Base-by-base conservation (phyloP, 1,284 basidiomycete species). In the Sporisorium graminicola region DNA sequence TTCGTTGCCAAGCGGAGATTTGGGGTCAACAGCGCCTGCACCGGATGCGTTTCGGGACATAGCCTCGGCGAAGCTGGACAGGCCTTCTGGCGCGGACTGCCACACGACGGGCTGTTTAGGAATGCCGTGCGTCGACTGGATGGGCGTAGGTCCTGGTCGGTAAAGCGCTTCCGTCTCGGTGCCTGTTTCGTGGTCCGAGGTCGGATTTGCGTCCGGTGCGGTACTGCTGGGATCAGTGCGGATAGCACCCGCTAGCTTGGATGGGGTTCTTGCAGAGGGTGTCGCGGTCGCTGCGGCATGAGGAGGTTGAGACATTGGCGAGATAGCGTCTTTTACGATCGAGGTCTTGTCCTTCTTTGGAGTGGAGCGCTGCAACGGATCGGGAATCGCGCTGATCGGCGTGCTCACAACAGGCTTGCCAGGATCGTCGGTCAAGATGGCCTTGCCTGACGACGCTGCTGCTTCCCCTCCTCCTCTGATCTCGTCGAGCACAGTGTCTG, bases 91-190 rank as follows among this genome's bases (percentile, higher is more conserved):
- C 2, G 73, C 76, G 9, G 76, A 80, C 27, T 77, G 69, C 76
- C 78, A 80, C 9, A 69, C 62, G 13, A 52, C 9, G 13, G 78
- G 75, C 20, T 63, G 46, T 22, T 62, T 62, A 13, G 65, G 24
- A 8, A 40, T 49, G 18, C 63, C 46, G 29, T 60, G 53, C 3
- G 44, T 52, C 37, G 62, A 47, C 47, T 81, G 79, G 12, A 81
- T 74, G 1, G 79, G 79, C 12, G 77, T 81, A 1, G 79, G 79
- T 1, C 74, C 74, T 0, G 78, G 78, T 12, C 77, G 40, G 24
- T 61, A 47, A 14, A 63, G 65, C 22, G 49, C 43, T 20, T 68
- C 71, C 5, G 27, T 13, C 2, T 65, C 59, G 16, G 8, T 8
- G 14, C 4, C 29, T 16, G 49, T 50, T 24, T 44, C 42, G 22